Percentiles rank a stretch among this genome's conserved stretches.
Evolutionary conservation across 2,329 filamentous ascomycete species (phyloP).

Genomic region (Ceratocystis diversiconidia): DNA sequence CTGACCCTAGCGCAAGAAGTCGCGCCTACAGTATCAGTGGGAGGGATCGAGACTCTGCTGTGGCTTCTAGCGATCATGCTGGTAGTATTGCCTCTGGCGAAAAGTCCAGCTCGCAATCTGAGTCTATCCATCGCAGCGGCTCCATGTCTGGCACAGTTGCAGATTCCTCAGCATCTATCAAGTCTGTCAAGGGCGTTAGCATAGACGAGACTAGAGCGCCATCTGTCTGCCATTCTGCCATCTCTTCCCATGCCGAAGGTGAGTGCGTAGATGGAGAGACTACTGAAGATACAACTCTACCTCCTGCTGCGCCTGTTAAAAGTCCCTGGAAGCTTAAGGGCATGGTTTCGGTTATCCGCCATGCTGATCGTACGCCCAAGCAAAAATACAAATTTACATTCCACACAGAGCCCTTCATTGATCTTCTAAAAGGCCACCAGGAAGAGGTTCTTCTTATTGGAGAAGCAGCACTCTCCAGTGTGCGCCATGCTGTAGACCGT

Average conservation of each 20-base stretch:
- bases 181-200: conserved; percentile 9
- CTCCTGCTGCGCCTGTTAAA: conserved; percentile 57
- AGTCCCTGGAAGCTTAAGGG: conserved; percentile 98
- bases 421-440: conserved; percentile 84
- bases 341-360: conserved; percentile 88
- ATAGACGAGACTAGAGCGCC: conserved; percentile 24
- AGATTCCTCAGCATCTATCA: conserved; percentile 12
- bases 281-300: conserved; percentile 17
- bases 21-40: neutral
- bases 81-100: neutral
- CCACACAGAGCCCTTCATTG: conserved; percentile 89
- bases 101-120: neutral
- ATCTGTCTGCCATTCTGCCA: conserved; percentile 28
- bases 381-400: conserved; percentile 99
- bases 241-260: conserved; percentile 26
- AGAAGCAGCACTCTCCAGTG: conserved; percentile 74
- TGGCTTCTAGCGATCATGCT: neutral
- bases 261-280: neutral
- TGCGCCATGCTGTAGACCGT: conserved; percentile 71
- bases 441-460: conserved; percentile 92
- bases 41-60: neutral
- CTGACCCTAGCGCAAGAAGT: conserved; percentile 23
- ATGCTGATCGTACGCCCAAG: conserved; percentile 94
- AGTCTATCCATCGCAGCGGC: conserved; percentile 3
- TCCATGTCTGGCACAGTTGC: conserved; percentile 5